These are phyloP conservation scores for Dothideomycetes sp. DNA, from an alignment of 2,329 filamentous ascomycete genomes.

Conservation along the genomic window DNA sequence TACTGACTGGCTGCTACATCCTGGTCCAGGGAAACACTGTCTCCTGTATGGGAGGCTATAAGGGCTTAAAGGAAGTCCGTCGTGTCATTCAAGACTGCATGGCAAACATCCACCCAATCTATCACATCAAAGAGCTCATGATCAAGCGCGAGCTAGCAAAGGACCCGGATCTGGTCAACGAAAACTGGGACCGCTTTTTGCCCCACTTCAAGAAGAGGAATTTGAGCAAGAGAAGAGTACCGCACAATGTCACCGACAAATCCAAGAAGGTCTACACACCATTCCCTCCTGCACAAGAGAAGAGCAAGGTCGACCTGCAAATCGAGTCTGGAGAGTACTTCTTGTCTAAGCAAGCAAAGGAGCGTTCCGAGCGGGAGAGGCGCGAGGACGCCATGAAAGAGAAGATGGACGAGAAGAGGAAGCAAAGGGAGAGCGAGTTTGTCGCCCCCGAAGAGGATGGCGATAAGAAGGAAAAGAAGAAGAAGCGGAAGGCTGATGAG, in stretches of 20 bases:
- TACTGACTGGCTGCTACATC: slow-evolving; percentile 85
- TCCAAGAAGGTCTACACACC: slow-evolving; percentile 89
- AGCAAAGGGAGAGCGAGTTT: slow-evolving; percentile 76
- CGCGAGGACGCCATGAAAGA: slow-evolving; percentile 73
- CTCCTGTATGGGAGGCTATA: slow-evolving; percentile 80
- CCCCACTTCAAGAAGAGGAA: slow-evolving; percentile 95
- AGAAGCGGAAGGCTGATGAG: slow-evolving; percentile 40
- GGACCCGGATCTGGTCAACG: slow-evolving; percentile 72
- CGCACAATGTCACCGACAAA: slow-evolving; percentile 85
- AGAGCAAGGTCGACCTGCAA: slow-evolving; percentile 97
- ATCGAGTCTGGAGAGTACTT: slow-evolving; percentile 98
- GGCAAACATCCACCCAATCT: slow-evolving; percentile 80
- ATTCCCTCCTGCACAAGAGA: slow-evolving; percentile 92
- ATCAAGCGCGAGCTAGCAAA: slow-evolving; percentile 87
- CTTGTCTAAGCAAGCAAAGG: slow-evolving; percentile 83
- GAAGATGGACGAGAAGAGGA: slow-evolving; percentile 81
- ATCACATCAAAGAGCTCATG: slow-evolving; percentile 86
- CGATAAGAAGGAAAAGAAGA: slow-evolving; percentile 33
- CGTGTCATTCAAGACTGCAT: slow-evolving; percentile 91
- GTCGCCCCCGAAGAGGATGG: slow-evolving; percentile 71
- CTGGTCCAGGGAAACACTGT: slow-evolving; percentile 97
- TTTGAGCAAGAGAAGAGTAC: slow-evolving; percentile 70
- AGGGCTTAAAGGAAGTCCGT: slow-evolving; percentile 84
- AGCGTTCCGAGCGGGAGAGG: slow-evolving; percentile 67
- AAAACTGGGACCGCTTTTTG: slow-evolving; percentile 92